phyloP scores from a whole-genome alignment of 441 rosid genomes.

The Corymbia citriodora region DNA sequence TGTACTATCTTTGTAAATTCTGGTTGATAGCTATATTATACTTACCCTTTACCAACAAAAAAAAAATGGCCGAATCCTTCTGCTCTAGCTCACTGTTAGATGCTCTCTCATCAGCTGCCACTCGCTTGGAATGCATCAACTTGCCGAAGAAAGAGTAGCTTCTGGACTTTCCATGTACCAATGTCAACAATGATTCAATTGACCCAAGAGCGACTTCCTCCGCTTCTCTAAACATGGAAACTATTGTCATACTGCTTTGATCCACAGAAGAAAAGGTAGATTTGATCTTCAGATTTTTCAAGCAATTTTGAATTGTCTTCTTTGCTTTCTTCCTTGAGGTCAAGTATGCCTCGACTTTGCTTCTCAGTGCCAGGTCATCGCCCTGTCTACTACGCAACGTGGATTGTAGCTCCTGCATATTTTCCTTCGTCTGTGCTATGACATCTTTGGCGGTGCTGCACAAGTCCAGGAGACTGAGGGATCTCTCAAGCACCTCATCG shows the following conservation, averaged over 20 bases:
- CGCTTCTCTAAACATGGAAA: slow-evolving; percentile 15
- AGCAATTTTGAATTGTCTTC: slow-evolving; percentile 10
- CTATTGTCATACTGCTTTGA: neutral
- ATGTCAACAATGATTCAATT: neutral
- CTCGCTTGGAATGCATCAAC: neutral
- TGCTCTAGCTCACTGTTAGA: neutral
- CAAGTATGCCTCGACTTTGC: slow-evolving; percentile 10
- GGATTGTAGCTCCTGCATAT: slow-evolving; percentile 29
- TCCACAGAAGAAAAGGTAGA: neutral
- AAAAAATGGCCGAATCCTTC: neutral
- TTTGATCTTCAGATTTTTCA: slow-evolving; percentile 10
- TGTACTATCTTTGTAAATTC: no score
- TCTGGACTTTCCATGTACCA: neutral
- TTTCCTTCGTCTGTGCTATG: slow-evolving; percentile 24
- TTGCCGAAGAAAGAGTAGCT: neutral
- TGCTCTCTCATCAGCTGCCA: neutral
- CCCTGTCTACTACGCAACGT: slow-evolving; percentile 24
- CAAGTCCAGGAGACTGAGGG: slow-evolving; percentile 34
- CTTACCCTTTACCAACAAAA: no score
- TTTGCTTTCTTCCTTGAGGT: slow-evolving; percentile 16
- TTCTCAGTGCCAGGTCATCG: neutral
- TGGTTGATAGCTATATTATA: no score
- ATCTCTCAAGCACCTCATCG: slow-evolving; percentile 12
- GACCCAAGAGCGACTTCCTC: slow-evolving; percentile 5
- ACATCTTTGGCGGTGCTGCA: slow-evolving; percentile 27